Evolutionary conservation across 1,284 basidiomycete species (phyloP), one percentile per base, ranked within the genome.

Genomic region (Lentinula novae-zelandiae): DNA sequence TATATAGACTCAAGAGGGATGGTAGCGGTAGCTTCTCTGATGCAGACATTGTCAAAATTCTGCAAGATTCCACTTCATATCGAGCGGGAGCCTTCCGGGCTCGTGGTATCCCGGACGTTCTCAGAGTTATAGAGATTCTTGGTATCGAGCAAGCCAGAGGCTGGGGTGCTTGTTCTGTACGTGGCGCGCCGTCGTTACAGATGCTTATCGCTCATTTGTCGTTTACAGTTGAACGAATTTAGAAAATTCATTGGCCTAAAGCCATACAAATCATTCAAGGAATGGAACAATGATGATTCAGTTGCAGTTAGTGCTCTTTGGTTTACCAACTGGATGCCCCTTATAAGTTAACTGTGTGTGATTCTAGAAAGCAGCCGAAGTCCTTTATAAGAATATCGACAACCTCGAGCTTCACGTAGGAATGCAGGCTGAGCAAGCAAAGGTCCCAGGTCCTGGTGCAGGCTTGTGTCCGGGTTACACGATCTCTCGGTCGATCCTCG

Each of bases 381-480:
- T 80, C 34, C 76, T 94, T 13, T 94, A 94, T 70, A 81, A 80
- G 39, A 78, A 92, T 66, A 88, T 93, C 69, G 81, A 92, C 66
- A 87, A 90, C 66, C 78, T 93, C 22, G 90, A 93, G 70, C 80
- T 93, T 20, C 82, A 93, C 68, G 86, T 86, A 31, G 88, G 89
- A n/a, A 71, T 90, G 59, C 87, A 89, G 75, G 89, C 90, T 5
- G 91, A 94, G 70, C 80, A 93, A 70, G 69, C 86, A 9, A 94
- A 94, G 69, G 69, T 73, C 12, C 82, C 85, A 17, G 82, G 83
- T 48, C 82, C 85, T 7, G 91, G 91, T n/a, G 88, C 90, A 7
- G 93, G 93, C 10, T 71, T 93, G 3, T 92, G 90, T 71, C 90
- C 92, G n/a, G 92, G 92, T 22, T 93, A 87, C 76, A 94, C 93